Conservation (phyloP, 2,329 filamentous ascomycete genomes). For the Aspergillus thermomutatus region DNA sequence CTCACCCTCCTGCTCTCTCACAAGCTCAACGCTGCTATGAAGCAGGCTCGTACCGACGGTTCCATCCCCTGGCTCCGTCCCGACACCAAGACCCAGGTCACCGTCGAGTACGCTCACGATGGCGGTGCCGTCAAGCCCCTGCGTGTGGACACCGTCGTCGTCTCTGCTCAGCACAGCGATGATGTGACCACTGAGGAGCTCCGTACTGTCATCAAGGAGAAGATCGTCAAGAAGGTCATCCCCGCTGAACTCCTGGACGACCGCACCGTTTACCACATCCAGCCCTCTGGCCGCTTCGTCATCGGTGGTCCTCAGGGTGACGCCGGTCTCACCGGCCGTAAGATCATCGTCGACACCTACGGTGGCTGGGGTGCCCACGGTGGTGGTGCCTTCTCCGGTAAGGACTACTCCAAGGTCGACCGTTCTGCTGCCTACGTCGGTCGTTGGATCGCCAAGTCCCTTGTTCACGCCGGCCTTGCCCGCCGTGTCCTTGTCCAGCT, state of each 20-base stretch:
- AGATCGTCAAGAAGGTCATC: constrained; percentile 95
- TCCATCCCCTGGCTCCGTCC: constrained; percentile 90
- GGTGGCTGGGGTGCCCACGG: constrained; percentile 99
- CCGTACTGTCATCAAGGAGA: constrained; percentile 91
- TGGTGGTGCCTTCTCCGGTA: constrained; percentile 99
- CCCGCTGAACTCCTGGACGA: constrained; percentile 89
- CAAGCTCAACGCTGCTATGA: constrained; percentile 96
- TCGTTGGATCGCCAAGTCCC: constrained; percentile 98
- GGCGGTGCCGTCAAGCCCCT: constrained; percentile 83
- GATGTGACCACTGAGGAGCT: constrained; percentile 87
- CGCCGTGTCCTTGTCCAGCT: constrained; percentile 95
- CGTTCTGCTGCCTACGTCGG: constrained; percentile 95
- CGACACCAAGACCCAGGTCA: constrained; percentile 99
- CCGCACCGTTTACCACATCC: constrained; percentile 94
- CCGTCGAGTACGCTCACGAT: constrained; percentile 97
- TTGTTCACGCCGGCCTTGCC: constrained; percentile 82
- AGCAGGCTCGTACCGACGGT: constrained; percentile 80
- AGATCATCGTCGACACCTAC: constrained; percentile 99
- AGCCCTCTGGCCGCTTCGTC: constrained; percentile 98
- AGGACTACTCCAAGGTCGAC: constrained; percentile 99
- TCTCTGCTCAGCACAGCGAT: constrained; percentile 90
- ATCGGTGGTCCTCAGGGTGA: constrained; percentile 99
- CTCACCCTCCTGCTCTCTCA: constrained; percentile 91
- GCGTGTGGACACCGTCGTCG: constrained; percentile 93
- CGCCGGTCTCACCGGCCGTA: constrained; percentile 95